Evolutionary conservation across 1,284 basidiomycete genomes (phyloP).

Genomic region (Neotropicomus parvogracilis): DNA sequence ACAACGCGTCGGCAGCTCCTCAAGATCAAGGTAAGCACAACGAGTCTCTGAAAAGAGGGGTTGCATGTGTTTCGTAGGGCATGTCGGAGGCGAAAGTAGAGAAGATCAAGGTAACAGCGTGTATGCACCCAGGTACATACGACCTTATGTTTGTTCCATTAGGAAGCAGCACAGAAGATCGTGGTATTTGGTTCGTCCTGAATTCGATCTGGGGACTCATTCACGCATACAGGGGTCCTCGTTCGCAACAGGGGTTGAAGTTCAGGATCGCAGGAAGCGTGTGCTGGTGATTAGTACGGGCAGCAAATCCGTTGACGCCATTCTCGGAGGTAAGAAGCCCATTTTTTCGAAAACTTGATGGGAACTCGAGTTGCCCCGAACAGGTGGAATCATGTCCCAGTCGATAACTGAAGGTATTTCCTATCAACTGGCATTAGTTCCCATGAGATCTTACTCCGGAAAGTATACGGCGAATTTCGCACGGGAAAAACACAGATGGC

Average conservation of each 20-base stretch:
- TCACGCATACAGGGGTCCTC: slow-evolving; percentile 63
- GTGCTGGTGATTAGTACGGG: slow-evolving; percentile 84
- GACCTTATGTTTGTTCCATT: slow-evolving; percentile 1
- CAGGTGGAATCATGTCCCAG: slow-evolving; percentile 85
- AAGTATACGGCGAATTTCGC: slow-evolving; percentile 77
- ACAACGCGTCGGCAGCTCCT: slow-evolving; percentile 82
- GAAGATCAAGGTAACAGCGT: slow-evolving; percentile 75
- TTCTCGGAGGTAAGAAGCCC: slow-evolving; percentile 67
- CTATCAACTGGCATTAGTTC: background rate
- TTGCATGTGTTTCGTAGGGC: slow-evolving; percentile 46
- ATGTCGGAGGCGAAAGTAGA: slow-evolving; percentile 92
- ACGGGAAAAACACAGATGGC: slow-evolving; percentile 91
- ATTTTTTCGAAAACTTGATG: background rate
- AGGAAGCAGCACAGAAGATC: slow-evolving; percentile 87
- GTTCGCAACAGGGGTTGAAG: slow-evolving; percentile 86
- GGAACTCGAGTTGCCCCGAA: background rate
- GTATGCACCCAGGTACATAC: slow-evolving; percentile 23
- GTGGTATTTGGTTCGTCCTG: slow-evolving; percentile 43
- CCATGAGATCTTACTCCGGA: slow-evolving; percentile 1
- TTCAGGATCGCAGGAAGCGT: slow-evolving; percentile 78
- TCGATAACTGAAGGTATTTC: slow-evolving; percentile 78
- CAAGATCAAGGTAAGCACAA: slow-evolving; percentile 76
- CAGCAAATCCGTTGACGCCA: slow-evolving; percentile 85
- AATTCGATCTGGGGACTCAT: slow-evolving; percentile 2
- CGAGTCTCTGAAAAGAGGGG: slow-evolving; percentile 7